Percentiles rank a stretch among this genome's conserved stretches.
Evolutionary conservation across 257 asterid species (phyloP).

Genomic region (Przewalskia tangutica): DNA sequence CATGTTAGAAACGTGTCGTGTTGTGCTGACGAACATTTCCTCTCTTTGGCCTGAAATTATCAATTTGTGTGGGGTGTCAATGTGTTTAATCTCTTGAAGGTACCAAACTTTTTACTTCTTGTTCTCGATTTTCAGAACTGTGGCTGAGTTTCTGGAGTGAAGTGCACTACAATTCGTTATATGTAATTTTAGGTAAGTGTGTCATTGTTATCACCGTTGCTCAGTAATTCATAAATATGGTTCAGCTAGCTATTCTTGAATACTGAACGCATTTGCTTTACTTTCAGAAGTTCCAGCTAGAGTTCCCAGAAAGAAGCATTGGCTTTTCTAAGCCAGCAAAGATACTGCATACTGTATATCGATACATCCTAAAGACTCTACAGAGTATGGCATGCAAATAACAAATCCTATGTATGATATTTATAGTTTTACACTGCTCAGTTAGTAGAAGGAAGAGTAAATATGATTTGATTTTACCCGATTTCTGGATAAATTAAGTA

Average conservation of each 20-base stretch:
- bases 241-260: not conserved
- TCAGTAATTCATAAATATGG: not conserved
- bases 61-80: not conserved
- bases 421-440: not conserved
- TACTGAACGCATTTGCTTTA: not conserved
- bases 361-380: not conserved
- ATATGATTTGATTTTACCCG: not conserved
- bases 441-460: not conserved
- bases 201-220: not conserved
- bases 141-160: constrained; percentile 99
- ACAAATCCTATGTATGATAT: not conserved
- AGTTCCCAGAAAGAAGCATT: constrained; percentile 57
- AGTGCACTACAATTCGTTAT: constrained; percentile 77
- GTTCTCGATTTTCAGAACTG: constrained; percentile 32
- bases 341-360: not conserved
- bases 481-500: not conserved
- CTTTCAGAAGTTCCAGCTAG: constrained; percentile 61
- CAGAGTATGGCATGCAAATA: not conserved
- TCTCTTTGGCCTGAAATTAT: not conserved
- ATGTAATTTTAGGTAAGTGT: constrained; percentile 65
- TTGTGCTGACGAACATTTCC: not conserved
- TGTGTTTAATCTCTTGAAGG: not conserved
- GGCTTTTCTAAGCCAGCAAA: constrained; percentile 34
- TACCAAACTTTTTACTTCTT: not conserved
- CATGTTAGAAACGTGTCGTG: not conserved